Percentiles rank a stretch among this genome's conserved stretches.
phyloP scores from a whole-genome alignment of 2,329 filamentous ascomycete genomes.

The Orbilia javanica region DNA sequence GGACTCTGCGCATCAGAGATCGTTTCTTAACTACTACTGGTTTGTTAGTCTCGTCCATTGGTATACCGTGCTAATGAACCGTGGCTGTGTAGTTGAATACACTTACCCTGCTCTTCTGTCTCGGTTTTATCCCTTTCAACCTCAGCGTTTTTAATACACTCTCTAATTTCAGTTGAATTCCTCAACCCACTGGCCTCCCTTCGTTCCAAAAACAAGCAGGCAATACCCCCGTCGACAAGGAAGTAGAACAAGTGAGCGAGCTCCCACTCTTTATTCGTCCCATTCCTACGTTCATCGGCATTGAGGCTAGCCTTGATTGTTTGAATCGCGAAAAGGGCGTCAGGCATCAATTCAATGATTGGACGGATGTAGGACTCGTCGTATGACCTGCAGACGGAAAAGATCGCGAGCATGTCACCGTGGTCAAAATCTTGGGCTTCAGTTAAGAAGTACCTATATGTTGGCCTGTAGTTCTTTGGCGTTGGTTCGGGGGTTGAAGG shows the following conservation, averaged over 20 bases:
- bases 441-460: constrained; percentile 4
- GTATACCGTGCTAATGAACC: no score
- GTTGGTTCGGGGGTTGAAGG: not conserved
- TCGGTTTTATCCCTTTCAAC: not conserved
- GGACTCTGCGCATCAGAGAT: not conserved
- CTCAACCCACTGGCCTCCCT: constrained; percentile 18
- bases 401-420: not conserved
- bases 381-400: not conserved
- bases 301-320: constrained; percentile 20
- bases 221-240: not conserved
- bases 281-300: constrained; percentile 13
- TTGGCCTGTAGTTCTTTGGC: not conserved
- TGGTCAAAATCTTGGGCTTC: constrained; percentile 5
- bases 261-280: constrained; percentile 28
- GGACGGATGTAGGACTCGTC: not conserved
- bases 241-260: constrained; percentile 29
- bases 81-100: not conserved
- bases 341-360: constrained; percentile 17
- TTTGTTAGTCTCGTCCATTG: no score
- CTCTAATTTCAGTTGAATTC: not conserved
- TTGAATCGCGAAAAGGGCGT: constrained; percentile 24
- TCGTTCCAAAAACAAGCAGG: constrained; percentile 28
- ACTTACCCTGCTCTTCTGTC: not conserved
- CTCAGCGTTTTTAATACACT: not conserved
- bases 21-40: not conserved